These are phyloP conservation scores for Carex arenaria DNA, from an alignment of 202 grass and related monocot species.

Conservation along the genomic window DNA sequence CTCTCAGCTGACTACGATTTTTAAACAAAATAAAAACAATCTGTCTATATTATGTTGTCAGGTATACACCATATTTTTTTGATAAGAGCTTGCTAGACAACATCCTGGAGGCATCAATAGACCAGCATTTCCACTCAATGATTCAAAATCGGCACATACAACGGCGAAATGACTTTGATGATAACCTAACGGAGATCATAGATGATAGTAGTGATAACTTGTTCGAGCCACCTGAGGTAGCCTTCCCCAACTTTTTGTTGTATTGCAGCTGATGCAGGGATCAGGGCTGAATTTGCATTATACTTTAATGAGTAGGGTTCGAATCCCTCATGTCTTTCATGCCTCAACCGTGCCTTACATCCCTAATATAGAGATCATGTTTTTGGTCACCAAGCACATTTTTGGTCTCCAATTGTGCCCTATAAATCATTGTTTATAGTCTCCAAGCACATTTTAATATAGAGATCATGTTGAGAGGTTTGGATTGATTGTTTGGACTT, in stretches of 20 bases:
- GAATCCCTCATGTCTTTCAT: too few species aligned
- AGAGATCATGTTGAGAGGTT: too few species aligned
- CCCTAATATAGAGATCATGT: too few species aligned
- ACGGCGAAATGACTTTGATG: constrained; percentile 71
- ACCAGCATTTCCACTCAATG: constrained; percentile 88
- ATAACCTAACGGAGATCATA: constrained; percentile 76
- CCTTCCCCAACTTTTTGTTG: not conserved
- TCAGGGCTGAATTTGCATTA: not conserved
- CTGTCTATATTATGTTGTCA: constrained; percentile 25
- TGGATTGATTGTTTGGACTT: too few species aligned
- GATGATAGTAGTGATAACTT: constrained; percentile 77
- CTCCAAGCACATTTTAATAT: too few species aligned
- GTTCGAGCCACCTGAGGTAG: constrained; percentile 88
- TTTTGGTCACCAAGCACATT: too few species aligned
- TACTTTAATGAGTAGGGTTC: not conserved
- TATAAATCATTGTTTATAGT: too few species aligned
- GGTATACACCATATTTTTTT: constrained; percentile 98
- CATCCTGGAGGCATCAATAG: constrained; percentile 91
- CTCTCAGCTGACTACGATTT: not conserved
- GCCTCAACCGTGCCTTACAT: too few species aligned
- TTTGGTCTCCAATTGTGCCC: too few species aligned
- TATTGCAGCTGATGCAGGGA: not conserved
- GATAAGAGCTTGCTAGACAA: constrained; percentile 92
- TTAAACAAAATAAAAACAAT: constrained; percentile 16
- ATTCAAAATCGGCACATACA: constrained; percentile 74